Evolutionary conservation across 768 basidiomycete genomes (phyloP), one percentile per base, ranked within the genome.

Genomic region (Xanthoconium stramineum): DNA sequence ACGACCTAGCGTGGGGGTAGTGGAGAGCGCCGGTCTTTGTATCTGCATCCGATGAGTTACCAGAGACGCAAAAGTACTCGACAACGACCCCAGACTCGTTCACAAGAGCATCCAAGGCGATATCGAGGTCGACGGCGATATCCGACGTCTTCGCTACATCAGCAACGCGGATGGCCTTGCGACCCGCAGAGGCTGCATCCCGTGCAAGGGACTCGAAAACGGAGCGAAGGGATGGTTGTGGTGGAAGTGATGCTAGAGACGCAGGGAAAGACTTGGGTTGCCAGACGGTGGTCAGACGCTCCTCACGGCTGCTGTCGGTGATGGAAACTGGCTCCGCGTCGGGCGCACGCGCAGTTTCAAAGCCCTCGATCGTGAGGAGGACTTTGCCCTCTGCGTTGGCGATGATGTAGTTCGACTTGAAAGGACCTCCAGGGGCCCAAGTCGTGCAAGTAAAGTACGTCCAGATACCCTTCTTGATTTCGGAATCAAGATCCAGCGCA

Each of bases 331-430:
- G 67, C 30, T 69, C 64, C 0, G 69, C 59, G 32, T 61, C 69
- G 12, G 69, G 68, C 6, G 73, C 72, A 33, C 55, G 65, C 0
- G 69, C 67, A 44, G 72, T 70, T 52, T 73, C 71, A 53, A 73
- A 72, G 5, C 67, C 69, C 36, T 69, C 69, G 35, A 73, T 70
- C 3, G 72, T 73, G 45, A 74, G 63, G 32, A 73, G 60, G 1
- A 72, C 59, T 13, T 59, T 65, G 1, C 72, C 70, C 38, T 69
- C 63, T 47, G 62, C 59, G 45, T 68, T 70, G 32, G 64, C 58
- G 33, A 72, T 61, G 51, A 70, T 51, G 40, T 71, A 71, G 50
- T 70, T 56, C 2, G 64, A 64, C 47, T 49, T 65, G 45, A 62
- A 64, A n/a, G 63, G 63, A 13, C 63, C 63, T 2, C 35, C 50